Conservation (phyloP, 2,329 filamentous ascomycete genomes). For the Penicillium oxalicum region DNA sequence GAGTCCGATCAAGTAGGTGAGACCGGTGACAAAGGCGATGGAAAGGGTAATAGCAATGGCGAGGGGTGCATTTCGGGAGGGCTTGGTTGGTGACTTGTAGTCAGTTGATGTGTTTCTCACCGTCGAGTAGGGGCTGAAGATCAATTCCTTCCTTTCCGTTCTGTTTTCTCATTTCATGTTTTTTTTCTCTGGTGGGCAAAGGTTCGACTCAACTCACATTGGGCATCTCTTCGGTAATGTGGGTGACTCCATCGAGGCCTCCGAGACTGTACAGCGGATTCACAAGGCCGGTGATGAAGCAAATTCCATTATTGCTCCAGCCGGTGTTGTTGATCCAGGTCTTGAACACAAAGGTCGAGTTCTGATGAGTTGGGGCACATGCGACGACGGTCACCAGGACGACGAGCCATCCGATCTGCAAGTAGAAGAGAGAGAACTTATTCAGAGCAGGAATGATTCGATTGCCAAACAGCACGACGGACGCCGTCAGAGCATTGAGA, state of each 20-base stretch:
- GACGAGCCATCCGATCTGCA: conserved; percentile 45
- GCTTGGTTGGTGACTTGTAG: conserved; percentile 3
- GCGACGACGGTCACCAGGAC: conserved; percentile 47
- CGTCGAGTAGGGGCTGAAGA: too few relatives aligned
- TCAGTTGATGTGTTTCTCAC: background rate
- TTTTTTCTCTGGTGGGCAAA: too few relatives aligned
- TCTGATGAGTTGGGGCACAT: conserved; percentile 42
- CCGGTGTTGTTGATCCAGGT: conserved; percentile 51
- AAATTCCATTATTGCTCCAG: conserved; percentile 46
- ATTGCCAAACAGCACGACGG: conserved; percentile 47
- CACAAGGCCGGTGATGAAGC: conserved; percentile 48
- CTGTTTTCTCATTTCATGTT: too few relatives aligned
- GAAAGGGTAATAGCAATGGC: conserved; percentile 39
- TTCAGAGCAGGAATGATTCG: conserved; percentile 41
- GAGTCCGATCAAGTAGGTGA: conserved; percentile 47
- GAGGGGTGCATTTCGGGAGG: conserved; percentile 2
- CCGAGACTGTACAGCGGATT: conserved; percentile 46
- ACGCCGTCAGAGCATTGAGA: conserved; percentile 40
- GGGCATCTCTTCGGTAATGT: conserved; percentile 50
- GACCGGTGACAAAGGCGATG: conserved; percentile 47
- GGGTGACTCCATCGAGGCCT: conserved; percentile 45
- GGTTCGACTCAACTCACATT: conserved; percentile 33
- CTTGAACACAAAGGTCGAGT: conserved; percentile 46
- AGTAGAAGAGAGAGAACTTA: conserved; percentile 43
- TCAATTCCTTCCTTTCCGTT: too few relatives aligned